Conservation (phyloP, 768 basidiomycete species). For the Neoboletus subvelutipes region DNA sequence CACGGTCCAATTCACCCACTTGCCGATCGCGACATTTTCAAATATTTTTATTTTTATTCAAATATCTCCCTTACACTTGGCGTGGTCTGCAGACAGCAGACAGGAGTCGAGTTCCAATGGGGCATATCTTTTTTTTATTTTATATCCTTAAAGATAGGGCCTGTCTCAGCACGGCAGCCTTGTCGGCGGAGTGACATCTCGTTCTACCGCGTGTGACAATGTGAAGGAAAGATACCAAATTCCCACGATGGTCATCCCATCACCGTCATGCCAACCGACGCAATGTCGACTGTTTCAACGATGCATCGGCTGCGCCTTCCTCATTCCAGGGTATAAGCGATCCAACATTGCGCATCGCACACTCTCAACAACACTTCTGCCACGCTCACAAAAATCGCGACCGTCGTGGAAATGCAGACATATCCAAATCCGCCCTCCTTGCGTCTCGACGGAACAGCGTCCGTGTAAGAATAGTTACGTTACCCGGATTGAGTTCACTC, state of each 20-base stretch:
- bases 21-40: constrained; percentile 33
- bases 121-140: neutral
- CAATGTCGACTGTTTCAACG: neutral
- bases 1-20: constrained; percentile 28
- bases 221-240: neutral
- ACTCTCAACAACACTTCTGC: too few relatives aligned
- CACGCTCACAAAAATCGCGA: neutral
- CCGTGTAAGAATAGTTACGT: neutral
- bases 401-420: neutral
- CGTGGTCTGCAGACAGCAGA: neutral
- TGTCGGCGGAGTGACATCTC: neutral
- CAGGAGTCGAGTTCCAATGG: neutral
- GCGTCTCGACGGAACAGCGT: too few relatives aligned
- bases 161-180: neutral
- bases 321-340: neutral
- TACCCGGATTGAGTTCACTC: neutral
- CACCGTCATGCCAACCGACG: neutral
- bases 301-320: neutral
- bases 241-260: neutral
- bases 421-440: neutral
- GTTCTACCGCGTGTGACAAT: neutral
- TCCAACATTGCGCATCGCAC: neutral
- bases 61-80: neutral
- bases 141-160: too few relatives aligned
- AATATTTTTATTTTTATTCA: too few relatives aligned